Percentiles rank a stretch among this genome's conserved stretches.
phyloP scores from a whole-genome alignment of 352 stramenopile species.

The Phytophthora parvispora region DNA sequence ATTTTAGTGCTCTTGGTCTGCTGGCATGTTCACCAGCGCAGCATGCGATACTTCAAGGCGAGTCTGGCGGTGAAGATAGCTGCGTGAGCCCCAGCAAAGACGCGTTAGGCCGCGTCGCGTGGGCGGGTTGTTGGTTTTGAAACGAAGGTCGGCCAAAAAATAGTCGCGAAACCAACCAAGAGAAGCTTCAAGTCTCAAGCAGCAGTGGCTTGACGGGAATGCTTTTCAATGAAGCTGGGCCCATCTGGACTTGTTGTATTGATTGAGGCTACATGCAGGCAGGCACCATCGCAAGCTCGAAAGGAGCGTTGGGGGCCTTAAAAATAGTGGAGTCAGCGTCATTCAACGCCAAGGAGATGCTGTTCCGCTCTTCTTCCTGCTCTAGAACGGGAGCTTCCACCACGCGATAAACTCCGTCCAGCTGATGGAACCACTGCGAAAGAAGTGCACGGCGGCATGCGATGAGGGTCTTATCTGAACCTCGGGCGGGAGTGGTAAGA shows the following conservation, averaged over 20 bases:
- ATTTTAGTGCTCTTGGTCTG: constrained; percentile 40
- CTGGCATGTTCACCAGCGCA: constrained; percentile 30
- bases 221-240: constrained; percentile 4
- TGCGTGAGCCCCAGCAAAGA: constrained; percentile 6
- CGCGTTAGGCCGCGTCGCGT: constrained; percentile 8
- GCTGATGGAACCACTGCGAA: constrained; percentile 65
- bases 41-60: constrained; percentile 31
- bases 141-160: constrained; percentile 40
- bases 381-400: constrained; percentile 80
- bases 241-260: constrained; percentile 9
- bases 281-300: constrained; percentile 9
- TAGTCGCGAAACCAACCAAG: constrained; percentile 27
- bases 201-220: constrained; percentile 1
- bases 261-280: not conserved
- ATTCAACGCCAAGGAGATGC: constrained; percentile 21
- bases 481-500: not conserved
- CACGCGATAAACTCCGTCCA: constrained; percentile 85
- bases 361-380: constrained; percentile 5
- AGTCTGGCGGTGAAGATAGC: constrained; percentile 24
- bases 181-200: constrained; percentile 10
- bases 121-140: constrained; percentile 37
- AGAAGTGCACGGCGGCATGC: constrained; percentile 16
- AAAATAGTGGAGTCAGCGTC: constrained; percentile 24
- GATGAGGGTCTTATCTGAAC: constrained; percentile 6
- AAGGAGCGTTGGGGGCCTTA: constrained; percentile 28